Percentiles rank a stretch among this genome's conserved stretches.
These are phyloP conservation scores for Papiliotrema laurentii DNA, from an alignment of 1,284 basidiomycete species.

Conservation along the genomic window DNA sequence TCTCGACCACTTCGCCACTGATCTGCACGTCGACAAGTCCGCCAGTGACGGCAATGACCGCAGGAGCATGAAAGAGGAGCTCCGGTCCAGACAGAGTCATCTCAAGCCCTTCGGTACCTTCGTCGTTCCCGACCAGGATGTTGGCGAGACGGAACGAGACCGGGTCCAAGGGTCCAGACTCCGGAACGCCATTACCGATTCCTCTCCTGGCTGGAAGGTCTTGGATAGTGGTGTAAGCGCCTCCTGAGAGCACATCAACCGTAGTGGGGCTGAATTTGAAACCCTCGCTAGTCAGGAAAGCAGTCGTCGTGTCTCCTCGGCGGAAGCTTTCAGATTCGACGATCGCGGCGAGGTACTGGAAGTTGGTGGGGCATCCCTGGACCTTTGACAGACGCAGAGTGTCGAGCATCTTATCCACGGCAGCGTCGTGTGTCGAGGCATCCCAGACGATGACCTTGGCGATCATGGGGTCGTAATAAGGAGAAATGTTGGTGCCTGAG, in stretches of 20 bases:
- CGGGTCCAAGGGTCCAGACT: conserved; percentile 64
- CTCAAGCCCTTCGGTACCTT: conserved; percentile 59
- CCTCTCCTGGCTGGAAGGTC: conserved; percentile 59
- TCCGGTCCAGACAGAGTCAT: conserved; percentile 47
- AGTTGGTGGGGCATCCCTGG: conserved; percentile 57
- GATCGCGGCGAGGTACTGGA: conserved; percentile 55
- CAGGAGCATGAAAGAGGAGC: conserved; percentile 53
- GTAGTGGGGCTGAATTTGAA: conserved; percentile 45
- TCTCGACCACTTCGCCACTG: conserved; percentile 48
- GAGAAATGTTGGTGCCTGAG: conserved; percentile 47
- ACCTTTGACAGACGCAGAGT: conserved; percentile 49
- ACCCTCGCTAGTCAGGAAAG: conserved; percentile 40
- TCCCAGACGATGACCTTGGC: conserved; percentile 31
- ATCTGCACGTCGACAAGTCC: conserved; percentile 56
- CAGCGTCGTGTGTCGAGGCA: conserved; percentile 18
- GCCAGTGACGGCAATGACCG: conserved; percentile 60
- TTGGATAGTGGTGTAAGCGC: conserved; percentile 61
- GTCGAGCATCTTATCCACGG: conserved; percentile 21
- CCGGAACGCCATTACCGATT: conserved; percentile 60
- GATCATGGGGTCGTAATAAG: conserved; percentile 58
- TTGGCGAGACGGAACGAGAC: conserved; percentile 61
- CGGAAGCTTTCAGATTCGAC: conserved; percentile 51
- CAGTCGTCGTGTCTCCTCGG: conserved; percentile 33
- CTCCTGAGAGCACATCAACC: conserved; percentile 57
- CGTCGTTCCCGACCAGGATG: conserved; percentile 58